Base-by-base conservation (phyloP, 2,329 filamentous ascomycete genomes). In the Neofusicoccum sp. region DNA sequence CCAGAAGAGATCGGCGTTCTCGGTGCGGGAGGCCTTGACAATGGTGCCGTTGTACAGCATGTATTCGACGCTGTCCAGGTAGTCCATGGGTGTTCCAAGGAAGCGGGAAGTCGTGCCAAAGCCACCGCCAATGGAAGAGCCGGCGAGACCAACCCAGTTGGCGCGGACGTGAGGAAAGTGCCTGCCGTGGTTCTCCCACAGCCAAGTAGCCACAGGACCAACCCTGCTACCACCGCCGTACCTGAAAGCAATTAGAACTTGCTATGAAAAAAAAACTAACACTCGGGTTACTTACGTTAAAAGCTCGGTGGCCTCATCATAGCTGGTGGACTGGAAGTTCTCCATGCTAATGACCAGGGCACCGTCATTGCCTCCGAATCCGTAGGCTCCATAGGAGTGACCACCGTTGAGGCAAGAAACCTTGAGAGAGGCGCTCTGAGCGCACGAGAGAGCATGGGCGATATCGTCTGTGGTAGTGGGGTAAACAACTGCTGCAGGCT, bases 111-210 rank as follows among this genome's bases (percentile, higher is more conserved):
- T 68, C 4, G 66, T 65, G 3, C 67, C 67, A 48, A 68, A 68
- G 5, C 65, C 67, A 7, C 56, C 65, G 4, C 67, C 67, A 11
- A 67, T 67, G 1, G 66, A 66, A 6, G 65, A 67, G 1, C 67
- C 66, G 1, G 66, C 56, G 4, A 68, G 62, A n/a, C 67, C 67
- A 1, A 68, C 65, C 62, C 64, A 64, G 12, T 65, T 64, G 1
- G 64, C 66, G 12, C 67, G 58, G 5, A 67, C 67, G 45, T 68
- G 67, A 22, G 67, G 67, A 31, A 68, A 68, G 43, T 68, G 67
- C 6, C 65, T 65, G 3, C 62, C 62, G 36, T 67, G 64, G 36
- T 68, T 68, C n/a, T 67, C 64, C 66, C 66, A 67, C 1, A 67
- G 62, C 64, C 65, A 68, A 31, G 63, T 68, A 11, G 31, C 65